phyloP scores from a whole-genome alignment of 768 basidiomycete species.

The Rubroboletus satanas region DNA sequence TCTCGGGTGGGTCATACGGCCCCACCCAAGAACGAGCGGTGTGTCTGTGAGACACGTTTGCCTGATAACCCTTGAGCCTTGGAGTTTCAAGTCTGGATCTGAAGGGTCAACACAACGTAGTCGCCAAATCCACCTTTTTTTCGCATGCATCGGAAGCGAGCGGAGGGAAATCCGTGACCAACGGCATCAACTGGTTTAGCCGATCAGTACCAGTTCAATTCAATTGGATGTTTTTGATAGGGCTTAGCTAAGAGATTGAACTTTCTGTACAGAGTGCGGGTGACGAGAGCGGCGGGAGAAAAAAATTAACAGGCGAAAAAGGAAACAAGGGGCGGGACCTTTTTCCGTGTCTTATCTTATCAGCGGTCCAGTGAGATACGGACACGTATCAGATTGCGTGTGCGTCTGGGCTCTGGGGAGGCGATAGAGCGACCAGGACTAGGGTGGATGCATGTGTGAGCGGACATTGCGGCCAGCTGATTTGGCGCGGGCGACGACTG shows the following conservation, averaged over 20 bases:
- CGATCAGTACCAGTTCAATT: conserved; percentile 12
- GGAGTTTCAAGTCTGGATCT: conserved; percentile 18
- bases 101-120: conserved; percentile 5
- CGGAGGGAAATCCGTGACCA: conserved; percentile 6
- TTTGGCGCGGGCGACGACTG: conserved; percentile 5
- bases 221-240: neutral
- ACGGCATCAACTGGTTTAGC: conserved; percentile 1
- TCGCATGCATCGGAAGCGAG: conserved; percentile 23
- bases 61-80: neutral
- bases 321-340: conserved; percentile 8
- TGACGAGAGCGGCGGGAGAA: conserved; percentile 18
- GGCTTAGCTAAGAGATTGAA: conserved; percentile 9
- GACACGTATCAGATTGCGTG: conserved; percentile 25
- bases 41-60: neutral
- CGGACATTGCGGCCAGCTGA: conserved; percentile 10
- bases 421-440: conserved; percentile 18
- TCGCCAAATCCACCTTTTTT: neutral
- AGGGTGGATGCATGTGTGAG: neutral
- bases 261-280: neutral
- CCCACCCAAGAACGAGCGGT: neutral
- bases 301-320: conserved; percentile 13
- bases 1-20: neutral
- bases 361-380: conserved; percentile 15
- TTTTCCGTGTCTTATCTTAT: conserved; percentile 31
- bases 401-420: neutral